Evolutionary conservation across 2,329 filamentous ascomycete species (phyloP).

Genomic region (Diaporthe nobilis): DNA sequence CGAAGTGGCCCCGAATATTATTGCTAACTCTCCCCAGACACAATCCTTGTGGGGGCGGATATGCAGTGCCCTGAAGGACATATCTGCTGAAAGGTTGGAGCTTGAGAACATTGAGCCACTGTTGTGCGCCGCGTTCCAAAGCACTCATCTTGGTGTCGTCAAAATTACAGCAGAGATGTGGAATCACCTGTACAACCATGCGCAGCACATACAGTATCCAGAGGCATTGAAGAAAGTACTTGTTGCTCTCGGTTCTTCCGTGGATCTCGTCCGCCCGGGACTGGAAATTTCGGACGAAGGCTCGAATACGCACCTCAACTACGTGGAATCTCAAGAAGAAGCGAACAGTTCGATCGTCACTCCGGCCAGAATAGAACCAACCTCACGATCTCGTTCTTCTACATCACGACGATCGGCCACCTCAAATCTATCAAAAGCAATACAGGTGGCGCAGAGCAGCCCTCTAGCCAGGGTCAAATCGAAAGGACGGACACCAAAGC

Average conservation of each 20-base stretch:
- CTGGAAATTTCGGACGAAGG: constrained; percentile 56
- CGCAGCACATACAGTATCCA: constrained; percentile 74
- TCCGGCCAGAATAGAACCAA: constrained; percentile 47
- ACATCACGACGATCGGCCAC: constrained; percentile 48
- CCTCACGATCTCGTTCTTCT: constrained; percentile 46
- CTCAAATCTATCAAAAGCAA: constrained; percentile 51
- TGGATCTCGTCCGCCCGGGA: constrained; percentile 63
- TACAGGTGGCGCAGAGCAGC: constrained; percentile 48
- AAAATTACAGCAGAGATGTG: constrained; percentile 69
- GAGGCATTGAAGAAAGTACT: constrained; percentile 73
- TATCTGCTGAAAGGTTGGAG: constrained; percentile 58
- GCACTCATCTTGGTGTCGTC: constrained; percentile 68
- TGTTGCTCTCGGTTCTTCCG: constrained; percentile 68
- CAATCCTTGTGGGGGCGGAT: constrained; percentile 65
- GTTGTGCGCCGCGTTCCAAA: constrained; percentile 69
- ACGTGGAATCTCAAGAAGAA: constrained; percentile 66
- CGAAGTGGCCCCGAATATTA: constrained; percentile 32
- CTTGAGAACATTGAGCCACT: constrained; percentile 68
- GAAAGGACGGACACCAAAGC: constrained; percentile 55
- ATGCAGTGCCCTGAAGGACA: constrained; percentile 54
- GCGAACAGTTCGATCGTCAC: constrained; percentile 48
- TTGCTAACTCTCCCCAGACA: constrained; percentile 57
- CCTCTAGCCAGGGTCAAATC: constrained; percentile 49
- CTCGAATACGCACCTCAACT: constrained; percentile 57
- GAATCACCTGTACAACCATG: constrained; percentile 78